Conservation (phyloP, 2,329 filamentous ascomycete genomes). For the Xenosphaeropsis pyriputrescens region DNA sequence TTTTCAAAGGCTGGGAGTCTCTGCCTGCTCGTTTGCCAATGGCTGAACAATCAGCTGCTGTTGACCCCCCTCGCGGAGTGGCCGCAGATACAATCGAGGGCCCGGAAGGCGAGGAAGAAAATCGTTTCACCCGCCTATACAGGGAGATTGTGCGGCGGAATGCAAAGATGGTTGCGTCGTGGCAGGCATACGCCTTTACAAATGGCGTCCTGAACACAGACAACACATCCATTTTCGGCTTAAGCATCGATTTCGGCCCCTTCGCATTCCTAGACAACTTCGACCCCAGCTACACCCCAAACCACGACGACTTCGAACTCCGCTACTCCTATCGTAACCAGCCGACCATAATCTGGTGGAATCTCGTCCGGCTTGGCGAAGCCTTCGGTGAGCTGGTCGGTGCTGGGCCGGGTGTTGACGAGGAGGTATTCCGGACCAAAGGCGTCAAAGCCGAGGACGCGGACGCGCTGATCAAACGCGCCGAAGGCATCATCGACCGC, state of each 20-base stretch:
- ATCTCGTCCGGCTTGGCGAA: conserved; percentile 82
- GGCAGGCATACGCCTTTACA: conserved; percentile 99
- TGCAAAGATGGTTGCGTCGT: conserved; percentile 74
- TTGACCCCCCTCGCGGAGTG: conserved; percentile 27
- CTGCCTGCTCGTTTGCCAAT: conserved; percentile 48
- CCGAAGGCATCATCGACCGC: conserved; percentile 70
- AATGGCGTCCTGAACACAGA: conserved; percentile 97
- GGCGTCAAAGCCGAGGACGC: conserved; percentile 59
- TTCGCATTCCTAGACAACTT: conserved; percentile 98
- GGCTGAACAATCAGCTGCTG: conserved; percentile 31
- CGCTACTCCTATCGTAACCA: conserved; percentile 91
- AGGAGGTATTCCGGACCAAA: conserved; percentile 51
- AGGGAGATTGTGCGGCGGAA: conserved; percentile 78
- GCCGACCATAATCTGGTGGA: conserved; percentile 97
- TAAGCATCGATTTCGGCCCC: conserved; percentile 89
- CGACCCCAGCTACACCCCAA: conserved; percentile 86
- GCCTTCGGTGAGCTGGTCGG: conserved; percentile 79
- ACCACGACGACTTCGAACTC: conserved; percentile 82
- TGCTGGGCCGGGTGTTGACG: conserved; percentile 57
- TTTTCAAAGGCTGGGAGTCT: conserved; percentile 78
- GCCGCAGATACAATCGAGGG: conserved; percentile 48
- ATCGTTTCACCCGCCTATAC: conserved; percentile 77
- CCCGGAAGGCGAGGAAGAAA: conserved; percentile 54
- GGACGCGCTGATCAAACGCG: conserved; percentile 57
- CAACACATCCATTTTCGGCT: conserved; percentile 80